These are phyloP conservation scores for Tetrahymena borealis DNA, from an alignment of 73 alveolate genomes.

Conservation along the genomic window DNA sequence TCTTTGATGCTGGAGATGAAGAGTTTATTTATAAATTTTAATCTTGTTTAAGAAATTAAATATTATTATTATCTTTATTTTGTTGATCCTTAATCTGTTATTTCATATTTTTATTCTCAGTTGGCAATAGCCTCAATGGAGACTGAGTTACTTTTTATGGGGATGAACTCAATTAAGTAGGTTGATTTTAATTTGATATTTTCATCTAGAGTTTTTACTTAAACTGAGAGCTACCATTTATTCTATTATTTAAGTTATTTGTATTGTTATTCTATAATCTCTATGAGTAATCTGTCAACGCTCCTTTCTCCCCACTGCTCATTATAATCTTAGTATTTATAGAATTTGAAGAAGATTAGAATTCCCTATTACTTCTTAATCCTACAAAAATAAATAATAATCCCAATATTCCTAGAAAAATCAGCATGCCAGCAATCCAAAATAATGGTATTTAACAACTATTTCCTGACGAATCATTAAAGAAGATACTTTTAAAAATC, in stretches of 20 bases:
- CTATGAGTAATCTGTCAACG: not conserved
- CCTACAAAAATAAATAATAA: not conserved
- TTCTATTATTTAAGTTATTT: not conserved
- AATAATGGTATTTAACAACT: not conserved
- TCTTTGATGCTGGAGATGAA: not conserved
- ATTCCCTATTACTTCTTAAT: not conserved
- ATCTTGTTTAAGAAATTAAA: too few relatives aligned
- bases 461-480: not conserved
- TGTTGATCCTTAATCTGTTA: too few relatives aligned
- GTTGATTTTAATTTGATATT: too few relatives aligned
- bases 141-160: too few relatives aligned
- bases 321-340: not conserved
- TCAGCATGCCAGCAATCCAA: not conserved
- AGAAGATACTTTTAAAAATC: not conserved
- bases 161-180: too few relatives aligned
- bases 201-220: too few relatives aligned
- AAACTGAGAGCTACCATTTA: too few relatives aligned
- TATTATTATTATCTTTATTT: too few relatives aligned
- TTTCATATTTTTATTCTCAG: too few relatives aligned
- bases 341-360: not conserved
- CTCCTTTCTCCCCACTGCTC: not conserved
- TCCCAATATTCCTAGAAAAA: not conserved
- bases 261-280: not conserved
- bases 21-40: too few relatives aligned
- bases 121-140: too few relatives aligned